Evolutionary conservation across 441 rosid species (phyloP), one percentile per base, ranked within the genome.

Genomic region (Euphorbia corollata): DNA sequence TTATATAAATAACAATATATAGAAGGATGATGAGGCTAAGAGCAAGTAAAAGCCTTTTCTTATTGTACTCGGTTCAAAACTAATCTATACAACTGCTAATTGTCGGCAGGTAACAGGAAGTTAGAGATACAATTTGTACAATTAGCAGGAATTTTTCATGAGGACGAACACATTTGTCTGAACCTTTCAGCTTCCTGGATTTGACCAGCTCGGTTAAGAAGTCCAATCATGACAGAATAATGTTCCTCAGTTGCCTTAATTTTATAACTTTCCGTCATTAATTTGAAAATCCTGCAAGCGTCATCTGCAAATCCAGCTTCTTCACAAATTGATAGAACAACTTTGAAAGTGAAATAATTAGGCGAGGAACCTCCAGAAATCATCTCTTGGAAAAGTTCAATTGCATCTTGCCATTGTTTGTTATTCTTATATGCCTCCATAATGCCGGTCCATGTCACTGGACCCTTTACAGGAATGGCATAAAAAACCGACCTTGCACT

Each of bases 381-480:
- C 98, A 92, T 92, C 73, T 74, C 54, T 54, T 84, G 71, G 75
- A 86, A 92, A 65, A 79, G 80, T 54, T 67, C 61, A 54, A 92
- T 62, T 71, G 89, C 95, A 20, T 86, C 91, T 61, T 34, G 48
- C 60, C 71, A 78, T 59, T 68, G 77, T 63, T 71, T 80, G 63
- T 75, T 84, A 64, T 55, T 66, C 51, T 90, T 90, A 59, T 79
- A 76, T 8, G 90, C 85, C 53, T 88, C 89, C 71, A 92, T 77
- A 62, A 88, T 80, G 73, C 96, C 87, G 60, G 96, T 86, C 96
- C 98, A 88, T 34, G 86, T 77, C 80, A 84, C 53, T 48, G 88
- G 75, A 59, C 96, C 98, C 83, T 89, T 92, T 23, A 75, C 77
- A 8, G 79, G 65, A 71, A 90, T 77, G 3, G 83, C 66, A 65